Conservation (phyloP, 2,329 filamentous ascomycete genomes). For the Emydomyces testavorans region DNA sequence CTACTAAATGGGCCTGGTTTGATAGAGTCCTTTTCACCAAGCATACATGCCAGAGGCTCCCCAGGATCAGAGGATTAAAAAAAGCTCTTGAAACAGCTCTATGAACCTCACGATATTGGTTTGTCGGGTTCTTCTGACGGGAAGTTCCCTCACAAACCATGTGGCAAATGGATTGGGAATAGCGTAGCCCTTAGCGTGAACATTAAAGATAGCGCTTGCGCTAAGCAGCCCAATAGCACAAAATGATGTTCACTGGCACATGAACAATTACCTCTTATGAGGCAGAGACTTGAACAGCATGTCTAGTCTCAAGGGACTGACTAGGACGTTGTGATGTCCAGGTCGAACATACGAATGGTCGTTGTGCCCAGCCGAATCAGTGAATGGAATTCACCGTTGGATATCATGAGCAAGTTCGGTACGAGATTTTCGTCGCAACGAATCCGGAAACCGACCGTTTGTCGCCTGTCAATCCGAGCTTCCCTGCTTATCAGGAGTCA, state of each 20-base stretch:
- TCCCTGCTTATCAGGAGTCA: no score
- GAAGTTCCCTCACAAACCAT: slow-evolving; percentile 2
- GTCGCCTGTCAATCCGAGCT: no score
- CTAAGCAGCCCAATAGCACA: background rate
- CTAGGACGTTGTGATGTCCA: background rate
- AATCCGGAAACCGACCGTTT: no score
- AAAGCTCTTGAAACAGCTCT: slow-evolving; percentile 3
- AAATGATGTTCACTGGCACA: slow-evolving; percentile 5
- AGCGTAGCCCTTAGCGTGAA: slow-evolving; percentile 10
- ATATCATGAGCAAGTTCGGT: no score
- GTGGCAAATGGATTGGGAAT: slow-evolving; percentile 4
- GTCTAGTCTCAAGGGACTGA: no score
- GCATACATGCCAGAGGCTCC: background rate
- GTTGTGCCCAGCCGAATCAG: no score
- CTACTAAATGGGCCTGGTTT: background rate
- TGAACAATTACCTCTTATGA: background rate
- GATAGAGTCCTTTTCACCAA: background rate
- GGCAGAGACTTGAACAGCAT: background rate
- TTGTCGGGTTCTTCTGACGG: background rate
- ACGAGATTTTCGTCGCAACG: no score
- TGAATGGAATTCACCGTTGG: no score
- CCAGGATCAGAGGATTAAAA: background rate
- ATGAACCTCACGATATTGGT: background rate
- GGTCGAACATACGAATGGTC: no score
- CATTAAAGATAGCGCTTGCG: background rate